Evolutionary conservation across 768 basidiomycete species (phyloP), one percentile per base, ranked within the genome.

Genomic region (Suillus variegatus): DNA sequence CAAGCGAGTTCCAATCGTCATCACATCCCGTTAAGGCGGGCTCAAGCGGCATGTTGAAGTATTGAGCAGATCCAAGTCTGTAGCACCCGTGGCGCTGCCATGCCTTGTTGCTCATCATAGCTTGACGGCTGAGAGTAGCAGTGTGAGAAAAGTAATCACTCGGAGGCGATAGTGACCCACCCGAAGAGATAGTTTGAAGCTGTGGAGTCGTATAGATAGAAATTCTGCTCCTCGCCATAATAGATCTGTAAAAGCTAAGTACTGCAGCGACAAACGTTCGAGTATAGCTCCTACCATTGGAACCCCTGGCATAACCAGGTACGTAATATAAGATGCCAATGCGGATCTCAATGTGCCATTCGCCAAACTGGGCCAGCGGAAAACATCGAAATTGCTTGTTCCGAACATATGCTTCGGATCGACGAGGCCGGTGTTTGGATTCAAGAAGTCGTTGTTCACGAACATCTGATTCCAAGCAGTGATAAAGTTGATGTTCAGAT

Each of bases 71-170:
- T 13, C 95, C 95, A 41, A 97, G 86, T 54, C 82, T 83, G 75
- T 97, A 97, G 77, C 95, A 97, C 6, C 95, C 95, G 73, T 97
- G 95, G 41, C 91, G 87, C 73, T 94, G 91, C 95, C 95, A 97
- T 5, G 95, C 95, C 60, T 80, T 86, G 75, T 83, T 92, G 65
- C 85, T 83, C 60, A 89, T 84, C 95, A 97, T 97, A 18, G 94
- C 87, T 79, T 97, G 95, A 81, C 95, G 95, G 51, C 95, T 94
- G 69, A 52, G 66, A 46, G 25, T 51, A 46, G 44, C 49, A 44
- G 49, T 18, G 38, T 63, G 9, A n/a, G 57, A 63, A 22, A 4
- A 64, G 20, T 25, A 60, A 54, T 46, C 22, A 60, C 54, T 54
- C 64, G 16, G 61, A 58, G 47, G 22, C 22, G 36, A 36, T 18